Evolutionary conservation across 192 early-diverging fungal genomes (phyloP).

Genomic region (Podila epicladia): DNA sequence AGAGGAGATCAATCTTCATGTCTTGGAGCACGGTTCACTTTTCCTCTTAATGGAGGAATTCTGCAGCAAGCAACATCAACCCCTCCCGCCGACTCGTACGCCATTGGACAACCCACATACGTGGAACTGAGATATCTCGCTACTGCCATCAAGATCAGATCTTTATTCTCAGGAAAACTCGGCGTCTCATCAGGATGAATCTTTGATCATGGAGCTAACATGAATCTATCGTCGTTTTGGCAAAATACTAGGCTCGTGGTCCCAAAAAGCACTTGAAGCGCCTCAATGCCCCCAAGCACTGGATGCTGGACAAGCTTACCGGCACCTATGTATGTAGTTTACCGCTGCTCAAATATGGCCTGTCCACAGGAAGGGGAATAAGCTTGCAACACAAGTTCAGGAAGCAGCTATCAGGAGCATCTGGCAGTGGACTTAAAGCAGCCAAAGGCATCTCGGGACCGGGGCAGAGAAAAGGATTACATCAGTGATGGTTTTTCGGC

Average conservation of each 20-base stretch:
- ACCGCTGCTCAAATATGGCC: not conserved
- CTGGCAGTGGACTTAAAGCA: too few relatives aligned
- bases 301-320: constrained; percentile 99
- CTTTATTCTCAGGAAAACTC: not conserved
- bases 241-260: constrained; percentile 80
- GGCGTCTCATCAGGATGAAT: constrained; percentile 1
- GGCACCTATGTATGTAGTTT: constrained; percentile 82
- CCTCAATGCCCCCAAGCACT: constrained; percentile 98
- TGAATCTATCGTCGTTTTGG: constrained; percentile 5
- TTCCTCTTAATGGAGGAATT: too few relatives aligned
- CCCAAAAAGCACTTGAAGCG: constrained; percentile 99
- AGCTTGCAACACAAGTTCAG: too few relatives aligned
- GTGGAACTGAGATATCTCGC: not conserved
- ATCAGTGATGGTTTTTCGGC: too few relatives aligned
- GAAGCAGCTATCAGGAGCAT: too few relatives aligned
- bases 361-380: not conserved
- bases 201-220: constrained; percentile 2
- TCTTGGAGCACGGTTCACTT: too few relatives aligned
- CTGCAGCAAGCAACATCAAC: too few relatives aligned
- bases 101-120: not conserved
- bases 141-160: not conserved
- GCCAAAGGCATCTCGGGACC: too few relatives aligned
- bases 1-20: too few relatives aligned
- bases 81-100: not conserved
- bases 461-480: too few relatives aligned